Conservation (phyloP, 805 yeast genomes). For the Wickerhamia fluorescens region DNA sequence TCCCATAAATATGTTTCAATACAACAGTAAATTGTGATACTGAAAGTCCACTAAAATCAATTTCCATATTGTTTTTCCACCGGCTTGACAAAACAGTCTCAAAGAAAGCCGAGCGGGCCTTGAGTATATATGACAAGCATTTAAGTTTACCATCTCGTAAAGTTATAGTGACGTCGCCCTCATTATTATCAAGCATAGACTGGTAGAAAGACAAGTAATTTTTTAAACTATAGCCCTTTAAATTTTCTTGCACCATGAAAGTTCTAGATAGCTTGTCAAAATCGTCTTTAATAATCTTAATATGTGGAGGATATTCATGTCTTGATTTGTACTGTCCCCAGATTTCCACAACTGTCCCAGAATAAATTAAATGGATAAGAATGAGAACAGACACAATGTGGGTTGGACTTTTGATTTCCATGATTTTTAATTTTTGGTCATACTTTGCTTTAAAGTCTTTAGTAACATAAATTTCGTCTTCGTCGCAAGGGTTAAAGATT, state of each 20-base stretch:
- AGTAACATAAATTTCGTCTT: conserved; percentile 12
- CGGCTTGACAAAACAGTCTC: conserved; percentile 46
- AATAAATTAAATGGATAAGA: conserved; percentile 41
- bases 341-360: conserved; percentile 36
- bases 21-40: conserved; percentile 40
- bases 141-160: conserved; percentile 41
- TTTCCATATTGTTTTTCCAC: conserved; percentile 37
- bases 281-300: background rate
- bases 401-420: conserved; percentile 16
- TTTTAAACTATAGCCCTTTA: background rate
- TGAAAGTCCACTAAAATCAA: conserved; percentile 41
- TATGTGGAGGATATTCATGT: conserved; percentile 3
- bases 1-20: conserved; percentile 53
- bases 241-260: background rate
- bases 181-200: conserved; percentile 4
- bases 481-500: conserved; percentile 14
- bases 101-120: conserved; percentile 55
- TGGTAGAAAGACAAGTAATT: conserved; percentile 1
- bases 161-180: conserved; percentile 37
- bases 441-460: conserved; percentile 20
- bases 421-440: conserved; percentile 6
- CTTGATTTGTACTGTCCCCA: conserved; percentile 37
- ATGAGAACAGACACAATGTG: conserved; percentile 34
- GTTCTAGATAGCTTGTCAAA: background rate
- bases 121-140: conserved; percentile 48